These are phyloP conservation scores for Herpomyces periplanetae DNA, from an alignment of 2,329 filamentous ascomycete species.

Conservation along the genomic window DNA sequence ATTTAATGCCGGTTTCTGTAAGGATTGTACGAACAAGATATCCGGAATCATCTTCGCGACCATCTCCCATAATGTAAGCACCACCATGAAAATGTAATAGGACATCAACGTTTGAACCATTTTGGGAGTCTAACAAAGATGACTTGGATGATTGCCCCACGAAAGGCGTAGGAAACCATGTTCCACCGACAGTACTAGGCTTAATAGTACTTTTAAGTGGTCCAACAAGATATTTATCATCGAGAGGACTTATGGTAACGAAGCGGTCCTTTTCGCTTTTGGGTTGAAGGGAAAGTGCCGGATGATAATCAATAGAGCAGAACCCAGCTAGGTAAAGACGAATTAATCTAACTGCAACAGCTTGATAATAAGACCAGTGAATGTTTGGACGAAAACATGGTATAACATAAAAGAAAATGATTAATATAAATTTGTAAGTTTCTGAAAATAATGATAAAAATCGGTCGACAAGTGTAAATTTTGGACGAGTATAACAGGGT, in stretches of 20 bases:
- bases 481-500: too few relatives aligned
- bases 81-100: constrained; percentile 13
- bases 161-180: constrained; percentile 8
- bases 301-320: constrained; percentile 5
- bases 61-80: constrained; percentile 11
- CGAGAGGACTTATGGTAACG: constrained; percentile 6
- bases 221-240: constrained; percentile 5
- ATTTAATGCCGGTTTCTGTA: constrained; percentile 7
- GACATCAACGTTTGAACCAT: constrained; percentile 5
- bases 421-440: too few relatives aligned
- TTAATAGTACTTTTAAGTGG: constrained; percentile 6
- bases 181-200: constrained; percentile 8
- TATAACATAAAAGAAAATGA: constrained; percentile 7
- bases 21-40: constrained; percentile 7
- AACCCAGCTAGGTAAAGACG: constrained; percentile 6
- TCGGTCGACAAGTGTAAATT: too few relatives aligned
- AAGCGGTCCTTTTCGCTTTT: constrained; percentile 9
- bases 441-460: too few relatives aligned
- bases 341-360: constrained; percentile 7
- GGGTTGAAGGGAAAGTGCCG: constrained; percentile 7
- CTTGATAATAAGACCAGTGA: constrained; percentile 8
- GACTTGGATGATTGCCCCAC: neutral
- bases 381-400: constrained; percentile 8
- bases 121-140: constrained; percentile 3
- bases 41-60: constrained; percentile 7